Evolutionary conservation across 1,284 basidiomycete genomes (phyloP), one percentile per base, ranked within the genome.

Genomic region (Salmacisia buchloeana): DNA sequence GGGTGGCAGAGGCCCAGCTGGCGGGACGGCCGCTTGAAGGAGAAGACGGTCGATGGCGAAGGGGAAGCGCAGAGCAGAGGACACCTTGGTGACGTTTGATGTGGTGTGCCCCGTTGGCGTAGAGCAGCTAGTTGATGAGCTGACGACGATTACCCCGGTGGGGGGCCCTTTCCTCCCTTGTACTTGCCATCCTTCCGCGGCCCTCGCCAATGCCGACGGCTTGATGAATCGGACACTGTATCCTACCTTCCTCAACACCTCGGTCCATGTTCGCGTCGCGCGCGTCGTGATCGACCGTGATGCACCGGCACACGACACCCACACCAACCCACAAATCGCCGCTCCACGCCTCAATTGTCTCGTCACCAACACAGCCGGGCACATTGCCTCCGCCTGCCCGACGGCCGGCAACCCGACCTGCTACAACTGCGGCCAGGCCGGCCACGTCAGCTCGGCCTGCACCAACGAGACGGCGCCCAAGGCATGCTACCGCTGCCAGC

Each of bases 401-500:
- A 69, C 70, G 43, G 69, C 74, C 52, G 75, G 74, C 63, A 72
- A 64, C 66, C 73, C 72, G 13, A 74, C 75, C 64, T 75, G 63
- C 61, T 63, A 68, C 74, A 70, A 75, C 70, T 77, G 75, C 60
- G 72, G 71, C 49, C 68, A 73, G 65, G 69, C 73, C 61, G 75
- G 75, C 41, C 74, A 76, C 67, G 71, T 76, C 59, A 73, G 71
- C 45, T 67, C 69, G 56, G 71, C 67, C 56, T 76, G 75, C 70
- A 65, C 67, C 66, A 71, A 75, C 63, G 74, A 73, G 70, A 63
- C 75, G 25, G 69, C 69, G 63, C 75, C 75, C 64, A 77, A 77
- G 72, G 64, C 72, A 21, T 77, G 75, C 72, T 77, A 74, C 73
- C 72, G 71, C 61, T 77, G 75, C 70, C 70, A 69, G 66, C 67